phyloP scores from a whole-genome alignment of 495 filamentous ascomycete species.

The Neurospora sp. region DNA sequence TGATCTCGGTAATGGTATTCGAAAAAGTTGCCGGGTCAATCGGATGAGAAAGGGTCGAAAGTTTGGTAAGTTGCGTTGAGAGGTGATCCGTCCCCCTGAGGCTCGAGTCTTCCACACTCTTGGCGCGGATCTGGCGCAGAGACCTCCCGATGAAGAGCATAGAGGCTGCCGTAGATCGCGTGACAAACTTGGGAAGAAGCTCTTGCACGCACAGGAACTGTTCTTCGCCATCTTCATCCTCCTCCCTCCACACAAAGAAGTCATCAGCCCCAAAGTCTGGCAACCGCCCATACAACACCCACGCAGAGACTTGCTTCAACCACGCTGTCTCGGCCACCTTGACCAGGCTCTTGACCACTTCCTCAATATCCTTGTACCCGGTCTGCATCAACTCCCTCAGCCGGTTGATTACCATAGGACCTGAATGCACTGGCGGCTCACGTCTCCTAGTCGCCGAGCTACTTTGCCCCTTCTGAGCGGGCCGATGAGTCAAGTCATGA shows the following conservation, averaged over 20 bases:
- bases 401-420: conserved; percentile 61
- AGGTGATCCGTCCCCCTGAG: conserved; percentile 52
- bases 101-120: conserved; percentile 37
- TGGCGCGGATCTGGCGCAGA: conserved; percentile 63
- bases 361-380: conserved; percentile 80
- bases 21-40: conserved; percentile 60
- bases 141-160: conserved; percentile 88
- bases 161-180: conserved; percentile 60
- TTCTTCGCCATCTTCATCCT: conserved; percentile 21
- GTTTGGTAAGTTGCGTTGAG: conserved; percentile 57
- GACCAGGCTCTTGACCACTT: conserved; percentile 58
- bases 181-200: conserved; percentile 70
- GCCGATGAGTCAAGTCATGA: conserved; percentile 4
- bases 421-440: conserved; percentile 3
- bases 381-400: conserved; percentile 67
- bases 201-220: conserved; percentile 27
- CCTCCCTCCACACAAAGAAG: conserved; percentile 60
- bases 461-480: neutral
- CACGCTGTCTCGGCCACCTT: conserved; percentile 76
- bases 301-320: conserved; percentile 80
- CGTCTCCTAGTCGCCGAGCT: neutral
- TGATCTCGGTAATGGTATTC: conserved; percentile 60
- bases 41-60: conserved; percentile 63
- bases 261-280: conserved; percentile 64
- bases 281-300: conserved; percentile 79